phyloP scores from a whole-genome alignment of 768 basidiomycete genomes.

The Lyophyllum shimeji region DNA sequence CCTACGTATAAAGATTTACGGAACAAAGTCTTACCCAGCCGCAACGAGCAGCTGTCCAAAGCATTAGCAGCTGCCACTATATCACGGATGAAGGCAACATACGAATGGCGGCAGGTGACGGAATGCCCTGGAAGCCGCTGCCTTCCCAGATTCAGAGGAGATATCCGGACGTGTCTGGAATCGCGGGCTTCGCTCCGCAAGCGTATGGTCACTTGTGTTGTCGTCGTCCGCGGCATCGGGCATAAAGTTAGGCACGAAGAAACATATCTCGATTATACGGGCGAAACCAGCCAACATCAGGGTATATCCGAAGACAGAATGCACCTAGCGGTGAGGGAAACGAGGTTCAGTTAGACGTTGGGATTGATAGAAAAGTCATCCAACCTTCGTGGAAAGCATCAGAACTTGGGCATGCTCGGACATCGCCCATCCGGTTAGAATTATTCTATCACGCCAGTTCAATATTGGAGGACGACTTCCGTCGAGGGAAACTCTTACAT shows the following conservation, averaged over 20 bases:
- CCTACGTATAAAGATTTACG: neutral
- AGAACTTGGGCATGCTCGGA: constrained; percentile 84
- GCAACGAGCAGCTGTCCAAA: constrained; percentile 60
- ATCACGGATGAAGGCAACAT: constrained; percentile 30
- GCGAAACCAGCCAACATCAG: constrained; percentile 82
- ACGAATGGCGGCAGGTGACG: constrained; percentile 90
- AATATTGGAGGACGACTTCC: neutral
- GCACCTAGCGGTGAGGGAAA: constrained; percentile 50
- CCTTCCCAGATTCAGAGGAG: constrained; percentile 24
- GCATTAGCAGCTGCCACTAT: constrained; percentile 1
- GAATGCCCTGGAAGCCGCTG: constrained; percentile 58
- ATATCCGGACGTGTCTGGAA: constrained; percentile 8
- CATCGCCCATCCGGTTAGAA: constrained; percentile 94
- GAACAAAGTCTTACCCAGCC: constrained; percentile 52
- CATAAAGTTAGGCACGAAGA: constrained; percentile 47
- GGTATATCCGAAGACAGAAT: constrained; percentile 80
- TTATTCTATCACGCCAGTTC: constrained; percentile 49
- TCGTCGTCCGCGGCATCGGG: constrained; percentile 43
- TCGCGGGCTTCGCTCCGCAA: constrained; percentile 38
- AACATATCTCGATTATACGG: constrained; percentile 83
- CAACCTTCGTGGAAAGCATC: constrained; percentile 80
- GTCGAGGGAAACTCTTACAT: constrained; percentile 48
- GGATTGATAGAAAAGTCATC: neutral
- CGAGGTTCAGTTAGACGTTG: neutral
- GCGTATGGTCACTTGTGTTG: constrained; percentile 64